Conservation (phyloP, 768 basidiomycete genomes). For the Termitomyces eurrhizus region DNA sequence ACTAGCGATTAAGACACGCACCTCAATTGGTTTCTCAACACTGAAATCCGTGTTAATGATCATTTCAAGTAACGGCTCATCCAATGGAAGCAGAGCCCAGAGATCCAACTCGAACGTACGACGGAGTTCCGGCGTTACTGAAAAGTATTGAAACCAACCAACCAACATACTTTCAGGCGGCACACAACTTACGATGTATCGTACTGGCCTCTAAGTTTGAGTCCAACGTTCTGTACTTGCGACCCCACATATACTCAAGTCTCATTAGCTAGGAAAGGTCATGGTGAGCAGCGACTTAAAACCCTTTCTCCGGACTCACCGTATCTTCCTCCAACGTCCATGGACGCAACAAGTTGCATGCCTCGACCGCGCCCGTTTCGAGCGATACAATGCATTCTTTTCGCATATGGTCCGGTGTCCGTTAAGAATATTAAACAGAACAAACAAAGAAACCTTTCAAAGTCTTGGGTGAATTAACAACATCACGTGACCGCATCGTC, state of each 20-base stretch:
- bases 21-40: neutral
- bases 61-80: neutral
- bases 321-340: neutral
- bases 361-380: neutral
- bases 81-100: slow-evolving; percentile 1
- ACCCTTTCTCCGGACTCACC: neutral
- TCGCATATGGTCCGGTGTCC: neutral
- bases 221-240: neutral
- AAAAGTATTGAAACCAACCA: neutral
- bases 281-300: neutral
- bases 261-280: neutral
- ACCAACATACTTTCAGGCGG: too few relatives aligned
- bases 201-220: neutral
- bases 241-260: neutral
- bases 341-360: neutral
- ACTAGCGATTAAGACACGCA: neutral
- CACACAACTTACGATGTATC: neutral
- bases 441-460: too few relatives aligned
- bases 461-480: too few relatives aligned
- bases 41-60: neutral
- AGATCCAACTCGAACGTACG: neutral
- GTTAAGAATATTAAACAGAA: too few relatives aligned
- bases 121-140: neutral
- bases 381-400: neutral
- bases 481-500: too few relatives aligned